A percentile compares a stretch with the other conserved stretches of the same genome.
These are phyloP conservation scores for Acanthamoeba lugdunensis DNA, from an alignment of 208 protist genomes.

Conservation along the genomic window DNA sequence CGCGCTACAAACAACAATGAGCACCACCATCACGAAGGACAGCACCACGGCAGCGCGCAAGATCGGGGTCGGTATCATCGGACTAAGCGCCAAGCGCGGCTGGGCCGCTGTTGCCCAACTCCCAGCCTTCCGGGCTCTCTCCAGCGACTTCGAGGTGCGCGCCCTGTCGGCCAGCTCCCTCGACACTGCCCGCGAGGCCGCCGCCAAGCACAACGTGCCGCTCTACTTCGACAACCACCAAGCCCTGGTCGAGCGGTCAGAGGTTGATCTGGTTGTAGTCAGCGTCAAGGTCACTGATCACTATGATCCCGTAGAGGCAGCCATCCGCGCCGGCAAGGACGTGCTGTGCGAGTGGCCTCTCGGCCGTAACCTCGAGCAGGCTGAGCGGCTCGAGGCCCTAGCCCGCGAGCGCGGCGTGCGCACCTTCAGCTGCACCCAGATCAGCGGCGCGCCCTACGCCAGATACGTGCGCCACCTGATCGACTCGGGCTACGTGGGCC, in stretches of 20 bases:
- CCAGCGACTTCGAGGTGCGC: background rate
- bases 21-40: background rate
- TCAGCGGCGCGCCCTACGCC: background rate
- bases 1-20: too few relatives aligned
- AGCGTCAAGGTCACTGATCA: conserved; percentile 34
- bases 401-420: background rate
- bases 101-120: background rate
- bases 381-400: background rate
- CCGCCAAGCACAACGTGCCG: background rate
- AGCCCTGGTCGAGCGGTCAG: background rate
- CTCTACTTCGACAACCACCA: conserved; percentile 19
- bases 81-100: conserved; percentile 9
- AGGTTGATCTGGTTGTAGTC: conserved; percentile 13
- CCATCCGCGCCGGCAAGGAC: conserved; percentile 34
- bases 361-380: background rate
- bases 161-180: background rate
- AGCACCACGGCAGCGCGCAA: background rate
- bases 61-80: conserved; percentile 45
- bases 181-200: background rate
- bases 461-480: conserved; percentile 11
- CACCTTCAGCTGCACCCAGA: conserved; percentile 1
- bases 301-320: background rate
- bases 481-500: conserved; percentile 3
- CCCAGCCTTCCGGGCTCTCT: background rate
- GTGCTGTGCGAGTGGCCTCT: conserved; percentile 52